Evolutionary conservation across 306 rosid genomes (phyloP).

Genomic region (Acacia melanoxylon): DNA sequence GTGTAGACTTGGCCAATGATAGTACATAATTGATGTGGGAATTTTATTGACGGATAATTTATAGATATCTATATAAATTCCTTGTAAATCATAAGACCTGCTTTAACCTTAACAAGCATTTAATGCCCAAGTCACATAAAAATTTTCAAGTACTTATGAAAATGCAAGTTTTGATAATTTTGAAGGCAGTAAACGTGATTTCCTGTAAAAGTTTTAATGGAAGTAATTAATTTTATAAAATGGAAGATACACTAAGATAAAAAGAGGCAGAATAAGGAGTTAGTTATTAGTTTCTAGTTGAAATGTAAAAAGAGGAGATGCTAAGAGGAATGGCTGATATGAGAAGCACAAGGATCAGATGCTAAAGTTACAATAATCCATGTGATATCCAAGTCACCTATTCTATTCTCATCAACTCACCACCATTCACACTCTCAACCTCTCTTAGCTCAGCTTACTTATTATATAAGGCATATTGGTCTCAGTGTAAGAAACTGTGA

Average conservation of each 20-base stretch:
- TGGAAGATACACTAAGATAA: neutral
- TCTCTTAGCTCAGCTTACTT: neutral
- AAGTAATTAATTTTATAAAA: neutral
- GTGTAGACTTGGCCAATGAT: neutral
- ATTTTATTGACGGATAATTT: neutral
- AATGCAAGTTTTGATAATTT: neutral
- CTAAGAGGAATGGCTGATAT: neutral
- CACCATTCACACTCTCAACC: constrained; percentile 20
- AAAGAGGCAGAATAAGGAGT: neutral
- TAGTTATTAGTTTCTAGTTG: neutral
- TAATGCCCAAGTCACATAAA: neutral
- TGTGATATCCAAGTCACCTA: constrained; percentile 21
- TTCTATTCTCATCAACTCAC: constrained; percentile 26
- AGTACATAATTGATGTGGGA: neutral
- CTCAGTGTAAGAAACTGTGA: neutral
- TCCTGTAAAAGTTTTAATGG: neutral
- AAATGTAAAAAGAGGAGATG: neutral
- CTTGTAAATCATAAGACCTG: neutral
- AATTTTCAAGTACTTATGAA: neutral
- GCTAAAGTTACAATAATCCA: constrained; percentile 5
- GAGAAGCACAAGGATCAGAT: constrained; percentile 19
- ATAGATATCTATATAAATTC: no score
- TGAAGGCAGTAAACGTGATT: neutral
- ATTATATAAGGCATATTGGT: constrained; percentile 8
- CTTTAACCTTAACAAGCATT: neutral